These are phyloP conservation scores for Lentinula sp. DNA, from an alignment of 768 basidiomycete genomes.

Conservation along the genomic window DNA sequence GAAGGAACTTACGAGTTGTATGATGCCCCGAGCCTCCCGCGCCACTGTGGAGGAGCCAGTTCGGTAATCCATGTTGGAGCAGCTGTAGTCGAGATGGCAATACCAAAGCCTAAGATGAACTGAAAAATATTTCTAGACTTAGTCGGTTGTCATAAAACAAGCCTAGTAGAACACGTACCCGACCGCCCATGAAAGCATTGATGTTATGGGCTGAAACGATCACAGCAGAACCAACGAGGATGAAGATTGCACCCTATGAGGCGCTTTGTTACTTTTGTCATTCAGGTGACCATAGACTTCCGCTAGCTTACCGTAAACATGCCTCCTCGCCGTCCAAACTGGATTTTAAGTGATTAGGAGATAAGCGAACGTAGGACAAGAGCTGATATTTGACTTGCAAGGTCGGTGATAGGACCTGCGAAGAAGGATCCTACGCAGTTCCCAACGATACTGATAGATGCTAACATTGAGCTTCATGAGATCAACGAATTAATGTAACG, in stretches of 20 bases:
- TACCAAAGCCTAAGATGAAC: slow-evolving; percentile 39
- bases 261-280: slow-evolving; percentile 9
- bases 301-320: slow-evolving; percentile 24
- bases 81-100: slow-evolving; percentile 38
- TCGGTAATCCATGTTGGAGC: slow-evolving; percentile 43
- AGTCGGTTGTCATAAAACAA: neutral
- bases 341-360: neutral
- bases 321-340: slow-evolving; percentile 17
- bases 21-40: slow-evolving; percentile 37
- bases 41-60: slow-evolving; percentile 18
- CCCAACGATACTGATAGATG: slow-evolving; percentile 13
- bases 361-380: neutral
- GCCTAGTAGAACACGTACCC: slow-evolving; percentile 7
- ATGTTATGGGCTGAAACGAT: slow-evolving; percentile 20
- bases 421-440: slow-evolving; percentile 19
- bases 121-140: slow-evolving; percentile 5
- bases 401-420: slow-evolving; percentile 17
- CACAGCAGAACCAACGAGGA: slow-evolving; percentile 18
- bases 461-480: neutral
- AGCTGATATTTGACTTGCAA: slow-evolving; percentile 5
- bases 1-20: slow-evolving; percentile 27
- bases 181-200: slow-evolving; percentile 16
- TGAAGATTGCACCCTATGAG: slow-evolving; percentile 22
- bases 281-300: slow-evolving; percentile 12
- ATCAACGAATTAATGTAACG: neutral